These are phyloP conservation scores for Periconia sp. DNA, from an alignment of 2,329 filamentous ascomycete genomes.

Conservation along the genomic window DNA sequence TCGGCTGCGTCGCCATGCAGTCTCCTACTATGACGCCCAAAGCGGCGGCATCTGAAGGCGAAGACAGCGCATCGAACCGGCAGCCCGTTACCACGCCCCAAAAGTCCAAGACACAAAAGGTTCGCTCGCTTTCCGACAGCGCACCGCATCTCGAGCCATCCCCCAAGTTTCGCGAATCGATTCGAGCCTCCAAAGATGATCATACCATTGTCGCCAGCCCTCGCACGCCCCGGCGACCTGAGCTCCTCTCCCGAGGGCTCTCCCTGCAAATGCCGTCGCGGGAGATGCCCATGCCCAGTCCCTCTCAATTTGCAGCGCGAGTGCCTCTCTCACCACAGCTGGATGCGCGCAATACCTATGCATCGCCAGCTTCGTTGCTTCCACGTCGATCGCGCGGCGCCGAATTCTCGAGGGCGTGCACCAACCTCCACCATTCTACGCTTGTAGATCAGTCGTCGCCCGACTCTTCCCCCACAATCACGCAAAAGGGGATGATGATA, in stretches of 20 bases:
- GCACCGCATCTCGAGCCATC: slow-evolving; percentile 48
- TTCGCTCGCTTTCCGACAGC: slow-evolving; percentile 49
- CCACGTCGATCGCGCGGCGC: slow-evolving; percentile 86
- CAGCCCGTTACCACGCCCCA: slow-evolving; percentile 33
- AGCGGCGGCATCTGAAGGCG: slow-evolving; percentile 15
- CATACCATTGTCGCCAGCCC: slow-evolving; percentile 44
- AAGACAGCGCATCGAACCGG: slow-evolving; percentile 19
- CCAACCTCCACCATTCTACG: slow-evolving; percentile 92
- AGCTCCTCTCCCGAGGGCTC: slow-evolving; percentile 64
- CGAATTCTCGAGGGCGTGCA: slow-evolving; percentile 91
- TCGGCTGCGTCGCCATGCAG: slow-evolving; percentile 19
- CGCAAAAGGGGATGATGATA: slow-evolving; percentile 65
- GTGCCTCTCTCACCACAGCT: slow-evolving; percentile 81
- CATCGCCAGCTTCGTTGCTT: slow-evolving; percentile 82
- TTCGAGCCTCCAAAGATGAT: slow-evolving; percentile 48
- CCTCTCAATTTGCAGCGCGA: slow-evolving; percentile 58
- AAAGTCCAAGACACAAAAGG: slow-evolving; percentile 42
- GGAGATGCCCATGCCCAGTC: slow-evolving; percentile 48
- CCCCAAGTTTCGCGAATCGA: slow-evolving; percentile 47
- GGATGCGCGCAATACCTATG: slow-evolving; percentile 81
- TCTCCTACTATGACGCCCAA: slow-evolving; percentile 23
- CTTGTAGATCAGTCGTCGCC: slow-evolving; percentile 85
- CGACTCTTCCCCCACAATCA: slow-evolving; percentile 85
- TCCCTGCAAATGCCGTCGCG: slow-evolving; percentile 69
- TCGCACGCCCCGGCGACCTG: slow-evolving; percentile 69